A percentile compares a stretch with the other conserved stretches of the same genome.
phyloP scores from a whole-genome alignment of 441 rosid species.

The Brassica balearica region DNA sequence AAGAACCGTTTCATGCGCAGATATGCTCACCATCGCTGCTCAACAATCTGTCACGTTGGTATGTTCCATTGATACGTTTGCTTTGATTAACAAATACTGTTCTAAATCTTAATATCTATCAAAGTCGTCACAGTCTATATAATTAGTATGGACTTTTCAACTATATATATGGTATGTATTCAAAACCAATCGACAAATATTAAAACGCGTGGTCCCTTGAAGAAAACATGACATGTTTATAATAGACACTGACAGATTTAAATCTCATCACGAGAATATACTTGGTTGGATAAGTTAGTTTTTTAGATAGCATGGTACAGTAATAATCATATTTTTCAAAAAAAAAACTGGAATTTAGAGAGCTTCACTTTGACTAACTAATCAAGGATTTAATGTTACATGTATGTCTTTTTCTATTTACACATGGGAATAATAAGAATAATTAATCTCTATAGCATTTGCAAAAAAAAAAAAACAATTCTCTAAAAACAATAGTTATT shows the following conservation, averaged over 20 bases:
- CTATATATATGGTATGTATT: slow-evolving; percentile 5
- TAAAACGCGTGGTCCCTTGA: slow-evolving; percentile 24
- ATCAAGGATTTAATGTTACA: not conserved
- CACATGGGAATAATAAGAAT: not conserved
- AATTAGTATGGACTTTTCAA: not conserved
- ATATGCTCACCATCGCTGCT: slow-evolving; percentile 56
- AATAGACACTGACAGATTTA: not conserved
- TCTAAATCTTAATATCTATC: not conserved
- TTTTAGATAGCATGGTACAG: not conserved
- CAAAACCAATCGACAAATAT: not conserved
- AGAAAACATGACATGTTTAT: slow-evolving; percentile 7
- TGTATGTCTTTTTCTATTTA: not conserved
- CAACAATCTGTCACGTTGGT: slow-evolving; percentile 53
- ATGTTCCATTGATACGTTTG: slow-evolving; percentile 1
- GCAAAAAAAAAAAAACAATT: not conserved
- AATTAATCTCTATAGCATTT: not conserved
- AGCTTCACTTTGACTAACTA: not conserved
- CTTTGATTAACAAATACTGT: not conserved
- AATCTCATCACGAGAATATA: slow-evolving; percentile 1
- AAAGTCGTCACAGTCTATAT: not conserved
- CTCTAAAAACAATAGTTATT: not conserved
- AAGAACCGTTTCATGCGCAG: slow-evolving; percentile 56
- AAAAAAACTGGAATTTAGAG: not conserved
- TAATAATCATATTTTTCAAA: not conserved
- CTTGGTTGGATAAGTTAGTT: not conserved